Conservation (phyloP, 192 early-diverging fungal genomes). For the Coemansia sp. region DNA sequence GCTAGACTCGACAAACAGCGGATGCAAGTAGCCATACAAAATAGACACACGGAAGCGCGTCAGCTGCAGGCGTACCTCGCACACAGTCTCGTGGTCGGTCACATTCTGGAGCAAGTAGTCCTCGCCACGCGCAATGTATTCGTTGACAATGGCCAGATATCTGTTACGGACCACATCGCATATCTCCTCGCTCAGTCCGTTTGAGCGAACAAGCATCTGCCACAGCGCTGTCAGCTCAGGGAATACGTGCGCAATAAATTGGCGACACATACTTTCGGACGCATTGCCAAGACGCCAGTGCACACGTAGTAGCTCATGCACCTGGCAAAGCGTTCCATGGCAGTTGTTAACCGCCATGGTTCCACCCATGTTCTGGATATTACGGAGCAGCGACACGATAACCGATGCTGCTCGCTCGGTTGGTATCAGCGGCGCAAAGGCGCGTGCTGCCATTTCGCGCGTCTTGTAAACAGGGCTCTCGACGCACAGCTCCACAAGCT, state of each 20-base stretch:
- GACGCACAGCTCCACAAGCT: slow-evolving; percentile 51
- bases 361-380: slow-evolving; percentile 53
- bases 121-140: slow-evolving; percentile 47
- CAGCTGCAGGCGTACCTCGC: slow-evolving; percentile 17
- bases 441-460: slow-evolving; percentile 84
- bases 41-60: slow-evolving; percentile 49
- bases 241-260: slow-evolving; percentile 52
- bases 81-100: slow-evolving; percentile 12
- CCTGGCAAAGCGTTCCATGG: slow-evolving; percentile 77
- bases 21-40: slow-evolving; percentile 50
- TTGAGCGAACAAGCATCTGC: slow-evolving; percentile 27
- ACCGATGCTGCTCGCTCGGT: slow-evolving; percentile 48
- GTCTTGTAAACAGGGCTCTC: slow-evolving; percentile 63
- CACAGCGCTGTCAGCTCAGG: slow-evolving; percentile 39
- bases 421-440: slow-evolving; percentile 73
- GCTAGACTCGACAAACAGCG: slow-evolving; percentile 16
- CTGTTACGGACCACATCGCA: slow-evolving; percentile 57
- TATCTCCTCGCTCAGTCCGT: slow-evolving; percentile 9
- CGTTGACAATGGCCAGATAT: slow-evolving; percentile 44
- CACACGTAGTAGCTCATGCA: slow-evolving; percentile 67
- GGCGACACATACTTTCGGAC: slow-evolving; percentile 41
- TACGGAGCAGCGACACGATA: slow-evolving; percentile 55
- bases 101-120: slow-evolving; percentile 25
- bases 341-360: slow-evolving; percentile 64
- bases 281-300: slow-evolving; percentile 58